These are phyloP conservation scores for Cystobasidium sp. DNA, from an alignment of 1,284 basidiomycete species.

Conservation along the genomic window DNA sequence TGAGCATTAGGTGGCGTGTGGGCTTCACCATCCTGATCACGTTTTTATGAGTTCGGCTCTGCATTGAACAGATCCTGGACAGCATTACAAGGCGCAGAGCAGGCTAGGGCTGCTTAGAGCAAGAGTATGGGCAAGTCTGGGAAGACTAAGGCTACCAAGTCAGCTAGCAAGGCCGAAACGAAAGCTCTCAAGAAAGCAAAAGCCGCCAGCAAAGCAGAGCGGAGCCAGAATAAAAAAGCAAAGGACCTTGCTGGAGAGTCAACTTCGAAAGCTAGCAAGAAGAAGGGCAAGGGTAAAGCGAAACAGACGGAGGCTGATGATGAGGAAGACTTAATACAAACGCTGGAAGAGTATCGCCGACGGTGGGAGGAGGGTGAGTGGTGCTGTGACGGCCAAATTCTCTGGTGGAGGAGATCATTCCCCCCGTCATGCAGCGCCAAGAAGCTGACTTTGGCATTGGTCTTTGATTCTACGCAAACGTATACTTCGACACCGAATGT, in stretches of 20 bases:
- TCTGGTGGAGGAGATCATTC: no score
- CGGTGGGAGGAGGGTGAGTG: slow-evolving; percentile 61
- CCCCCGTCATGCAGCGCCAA: no score
- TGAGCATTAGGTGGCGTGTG: background rate
- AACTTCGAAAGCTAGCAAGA: slow-evolving; percentile 67
- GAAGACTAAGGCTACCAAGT: slow-evolving; percentile 34
- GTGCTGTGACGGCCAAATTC: slow-evolving; percentile 25
- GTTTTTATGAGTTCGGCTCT: slow-evolving; percentile 2
- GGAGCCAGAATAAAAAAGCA: slow-evolving; percentile 69
- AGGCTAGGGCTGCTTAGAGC: background rate
- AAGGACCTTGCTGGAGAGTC: slow-evolving; percentile 59
- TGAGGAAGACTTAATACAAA: slow-evolving; percentile 77
- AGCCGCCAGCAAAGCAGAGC: slow-evolving; percentile 63
- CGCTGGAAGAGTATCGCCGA: slow-evolving; percentile 63
- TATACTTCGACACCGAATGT: background rate
- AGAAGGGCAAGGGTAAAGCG: slow-evolving; percentile 63
- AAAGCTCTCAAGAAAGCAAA: slow-evolving; percentile 54
- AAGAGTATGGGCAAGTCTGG: slow-evolving; percentile 31
- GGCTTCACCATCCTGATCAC: background rate
- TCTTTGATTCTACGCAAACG: background rate
- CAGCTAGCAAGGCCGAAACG: slow-evolving; percentile 13
- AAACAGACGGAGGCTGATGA: slow-evolving; percentile 59
- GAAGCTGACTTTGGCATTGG: no score
- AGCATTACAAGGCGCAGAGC: background rate
- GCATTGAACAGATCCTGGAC: background rate